Base-by-base conservation (phyloP, 345 rosid genomes). In the Arabidopsis suecica region DNA sequence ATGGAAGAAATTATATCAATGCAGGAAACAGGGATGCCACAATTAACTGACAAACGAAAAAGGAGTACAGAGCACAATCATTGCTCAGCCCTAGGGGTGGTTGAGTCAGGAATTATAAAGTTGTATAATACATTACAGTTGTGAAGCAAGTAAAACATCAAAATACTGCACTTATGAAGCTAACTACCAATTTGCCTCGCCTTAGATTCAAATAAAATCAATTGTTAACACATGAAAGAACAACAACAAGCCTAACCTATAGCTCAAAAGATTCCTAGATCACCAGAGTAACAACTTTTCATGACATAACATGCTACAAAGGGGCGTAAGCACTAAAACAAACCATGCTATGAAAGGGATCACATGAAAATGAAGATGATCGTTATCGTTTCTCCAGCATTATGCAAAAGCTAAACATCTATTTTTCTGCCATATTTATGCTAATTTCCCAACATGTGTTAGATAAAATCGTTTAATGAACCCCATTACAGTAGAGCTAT, bases 251-350 rank as follows among this genome's bases (percentile, higher is more conserved):
- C 28, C 8, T 38, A 18, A 28, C 44, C 7, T 58, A 49, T 38
- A 49, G 73, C 62, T 67, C 54, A 68, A 60, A 60, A 47, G 38
- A 51, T 40, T 67, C 30, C 32, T 41, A 75, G 30, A 74, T 56
- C 48, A 56, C 37, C 49, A 56, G 38, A 75, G 45, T 47, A 59
- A 28, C 23, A 74, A 5, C 0, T 45, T 47, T 37, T 65, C 28
- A 67, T 67, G 61, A 49, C 25, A 28, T 50, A 9, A 68, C 32
- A 75, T 68, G 79, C 68, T 18, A 68, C 20, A 38, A 58, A 23
- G 57, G 12, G 74, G 64, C 2, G 9, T 41, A 61, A 2, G 49
- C 74, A 34, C 69, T 76, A 69, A 51, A 68, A 41, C 55, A 20
- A 61, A 68, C 40, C 56, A 68, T 30, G 28, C 62, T 32, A 14